Conservation (phyloP, 106 monocot species). For the Dendrobium catenatum region DNA sequence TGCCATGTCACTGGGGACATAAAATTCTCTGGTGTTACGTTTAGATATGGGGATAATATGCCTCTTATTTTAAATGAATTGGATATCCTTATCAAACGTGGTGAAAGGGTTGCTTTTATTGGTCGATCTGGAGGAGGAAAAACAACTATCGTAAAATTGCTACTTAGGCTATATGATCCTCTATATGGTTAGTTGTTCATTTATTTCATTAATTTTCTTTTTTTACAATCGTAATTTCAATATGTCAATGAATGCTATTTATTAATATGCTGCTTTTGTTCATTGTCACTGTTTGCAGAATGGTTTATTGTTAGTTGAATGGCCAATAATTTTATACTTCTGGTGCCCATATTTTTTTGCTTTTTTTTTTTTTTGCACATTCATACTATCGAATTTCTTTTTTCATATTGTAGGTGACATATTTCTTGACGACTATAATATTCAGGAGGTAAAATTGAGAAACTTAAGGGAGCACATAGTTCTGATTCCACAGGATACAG, state of each 20-base stretch:
- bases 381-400: neutral
- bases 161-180: constrained; percentile 80
- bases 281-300: neutral
- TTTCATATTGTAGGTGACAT: constrained; percentile 38
- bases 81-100: constrained; percentile 62
- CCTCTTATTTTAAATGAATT: constrained; percentile 52
- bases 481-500: constrained; percentile 74
- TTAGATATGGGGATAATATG: constrained; percentile 55
- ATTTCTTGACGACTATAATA: constrained; percentile 64
- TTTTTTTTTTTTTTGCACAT: neutral
- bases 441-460: constrained; percentile 39
- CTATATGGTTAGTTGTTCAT: constrained; percentile 34
- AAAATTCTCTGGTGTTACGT: constrained; percentile 69
- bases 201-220: neutral
- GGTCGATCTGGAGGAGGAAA: constrained; percentile 90
- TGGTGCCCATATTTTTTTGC: neutral
- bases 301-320: neutral
- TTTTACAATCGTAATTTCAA: neutral
- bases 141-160: constrained; percentile 64
- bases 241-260: neutral
- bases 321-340: neutral
- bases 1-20: constrained; percentile 54
- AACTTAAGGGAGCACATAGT: constrained; percentile 61
- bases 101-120: constrained; percentile 74
- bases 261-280: neutral